Conservation (phyloP, 441 rosid genomes). For the Kokia cookei region DNA sequence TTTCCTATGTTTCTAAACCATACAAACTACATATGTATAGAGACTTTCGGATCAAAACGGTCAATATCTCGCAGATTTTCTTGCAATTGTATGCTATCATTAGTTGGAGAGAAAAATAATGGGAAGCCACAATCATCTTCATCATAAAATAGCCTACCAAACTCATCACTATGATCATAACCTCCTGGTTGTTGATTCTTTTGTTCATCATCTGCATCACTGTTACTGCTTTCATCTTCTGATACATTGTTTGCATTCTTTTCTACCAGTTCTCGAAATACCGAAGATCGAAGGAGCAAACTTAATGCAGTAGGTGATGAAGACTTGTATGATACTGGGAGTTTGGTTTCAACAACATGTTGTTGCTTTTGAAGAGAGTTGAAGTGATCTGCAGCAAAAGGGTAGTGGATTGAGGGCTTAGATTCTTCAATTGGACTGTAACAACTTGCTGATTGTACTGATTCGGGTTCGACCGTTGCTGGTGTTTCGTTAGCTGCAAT, state of each 20-base stretch:
- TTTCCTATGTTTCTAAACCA: background rate
- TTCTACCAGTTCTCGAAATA: conserved; percentile 46
- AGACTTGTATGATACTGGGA: conserved; percentile 23
- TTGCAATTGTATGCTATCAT: conserved; percentile 24
- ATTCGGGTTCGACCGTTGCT: background rate
- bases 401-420: conserved; percentile 19
- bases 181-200: conserved; percentile 19
- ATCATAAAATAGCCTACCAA: conserved; percentile 23
- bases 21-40: background rate
- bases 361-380: conserved; percentile 22
- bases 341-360: conserved; percentile 15
- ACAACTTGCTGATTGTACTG: conserved; percentile 4
- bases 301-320: conserved; percentile 47
- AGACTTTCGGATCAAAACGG: background rate
- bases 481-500: conserved; percentile 14
- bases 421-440: background rate
- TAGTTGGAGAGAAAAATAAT: conserved; percentile 20
- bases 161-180: conserved; percentile 31
- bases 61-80: conserved; percentile 1
- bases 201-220: conserved; percentile 26
- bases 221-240: conserved; percentile 21
- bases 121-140: conserved; percentile 20
- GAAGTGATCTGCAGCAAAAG: conserved; percentile 19
- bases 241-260: conserved; percentile 32
- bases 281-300: conserved; percentile 55